Base-by-base conservation (phyloP, 768 basidiomycete genomes). In the Austroboletus eburneus region DNA sequence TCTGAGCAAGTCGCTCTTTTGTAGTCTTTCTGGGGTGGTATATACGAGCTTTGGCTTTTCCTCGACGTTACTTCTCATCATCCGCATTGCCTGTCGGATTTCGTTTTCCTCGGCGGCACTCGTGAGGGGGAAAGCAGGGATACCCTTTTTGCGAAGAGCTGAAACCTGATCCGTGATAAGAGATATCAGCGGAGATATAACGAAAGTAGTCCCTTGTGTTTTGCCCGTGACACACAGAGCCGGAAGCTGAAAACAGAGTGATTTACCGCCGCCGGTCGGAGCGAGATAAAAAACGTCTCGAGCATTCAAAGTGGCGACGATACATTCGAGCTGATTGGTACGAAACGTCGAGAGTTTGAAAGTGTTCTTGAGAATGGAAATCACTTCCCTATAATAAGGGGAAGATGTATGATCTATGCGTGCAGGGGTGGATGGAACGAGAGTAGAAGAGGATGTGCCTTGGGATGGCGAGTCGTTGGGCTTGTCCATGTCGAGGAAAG, bases 231-330 rank as follows among this genome's bases (percentile, higher is more conserved):
- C 67, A 58, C 92, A 89, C 27, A 96, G 75, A 2, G 92, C 94
- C 0, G 96, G 96, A 2, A 98, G 81, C 63, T 97, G 84, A 65
- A 84, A 92, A 55, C 87, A 91, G 32, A 93, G 71, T 57, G 85
- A 88, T 69, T 94, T 93, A 1, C 91, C 91, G 4, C 92, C 92
- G 29, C 92, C 93, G 1, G 96, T 99, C 1, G 96, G 96, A 81
- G 97, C 94, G 8, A 98, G 76, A 16, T 97, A 90, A 54, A 98
- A 92, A 16, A 91, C 90, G 58, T 98, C 95, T 45, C 74, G 78
- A 8, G 87, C 91, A 2, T 75, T 72, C 64, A 99, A 69, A 0
- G 87, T 82, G 14, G 85, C 86, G 36, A 79, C 77, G 52, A 98
- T 87, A 2, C 89, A 91, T 58, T 88, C 84, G 33, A 92, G 75